Evolutionary conservation across 192 early-diverging fungal genomes (phyloP), one percentile per base, ranked within the genome.

Genomic region (Backusella tarrabulga): DNA sequence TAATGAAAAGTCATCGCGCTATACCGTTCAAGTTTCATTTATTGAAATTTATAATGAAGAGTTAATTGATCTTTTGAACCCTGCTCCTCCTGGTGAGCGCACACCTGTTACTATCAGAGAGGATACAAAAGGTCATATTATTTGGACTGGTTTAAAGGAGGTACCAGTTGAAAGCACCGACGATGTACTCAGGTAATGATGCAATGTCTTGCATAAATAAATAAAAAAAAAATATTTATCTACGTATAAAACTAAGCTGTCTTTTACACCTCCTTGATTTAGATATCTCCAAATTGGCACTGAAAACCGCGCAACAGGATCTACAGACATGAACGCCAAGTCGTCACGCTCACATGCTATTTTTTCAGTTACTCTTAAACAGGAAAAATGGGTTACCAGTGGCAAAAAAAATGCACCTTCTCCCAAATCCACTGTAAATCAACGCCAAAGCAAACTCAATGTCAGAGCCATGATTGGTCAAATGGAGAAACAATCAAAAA

Each of bases 41-140:
- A 76, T 99, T 41, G 97, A 99, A 78, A 89, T 98, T 11, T 97
- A 99, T 85, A 99, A 99, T 82, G 98, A 99, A 76, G 98, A 99
- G 67, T 86, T 98, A 68, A 92, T 97, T n/a, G 98, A 99, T 82
- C 84, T 99, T 36, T 82, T 98, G 40, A 92, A 91, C 69, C 91
- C 90, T 68, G 79, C 84, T 72, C 80, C 86, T 74, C 79, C 81
- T 71, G 88, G 87, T 14, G 85, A 85, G 67, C 79, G 91, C 46
- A 87, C 89, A 6, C 86, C 88, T 23, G 88, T 95, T 6, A 89
- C 93, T 7, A 86, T 97, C 41, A 84, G 96, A 44, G 93, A 95
- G 68, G 97, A 99, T 85, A 83, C 92, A 6, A 90, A 90, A 44
- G 98, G 97, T 60, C 90, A 93, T 66, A 96, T 98, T 75, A 82